A percentile compares a stretch with the other conserved stretches of the same genome.
These are phyloP conservation scores for Plasmodium malariae DNA, from an alignment of 169 alveolate species.

Conservation along the genomic window DNA sequence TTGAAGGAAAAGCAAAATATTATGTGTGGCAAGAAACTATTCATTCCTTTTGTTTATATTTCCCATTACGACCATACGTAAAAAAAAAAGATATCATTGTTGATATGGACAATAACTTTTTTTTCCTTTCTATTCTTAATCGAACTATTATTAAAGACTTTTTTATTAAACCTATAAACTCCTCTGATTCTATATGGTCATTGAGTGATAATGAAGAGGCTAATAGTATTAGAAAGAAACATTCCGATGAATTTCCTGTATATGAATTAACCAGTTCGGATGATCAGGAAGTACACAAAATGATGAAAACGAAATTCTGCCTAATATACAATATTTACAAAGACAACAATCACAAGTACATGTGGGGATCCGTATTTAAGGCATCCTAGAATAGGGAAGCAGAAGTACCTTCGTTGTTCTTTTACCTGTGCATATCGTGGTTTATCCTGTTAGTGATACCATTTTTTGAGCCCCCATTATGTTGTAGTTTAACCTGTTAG, in stretches of 20 bases:
- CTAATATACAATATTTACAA: slow-evolving; percentile 67
- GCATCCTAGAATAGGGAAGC: neutral
- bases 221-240: neutral
- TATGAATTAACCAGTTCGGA: slow-evolving; percentile 17
- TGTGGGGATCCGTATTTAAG: slow-evolving; percentile 78
- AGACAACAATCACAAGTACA: slow-evolving; percentile 71
- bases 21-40: slow-evolving; percentile 69
- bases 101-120: slow-evolving; percentile 53
- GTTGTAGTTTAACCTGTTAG: no score
- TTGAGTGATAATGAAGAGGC: slow-evolving; percentile 20
- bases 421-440: neutral
- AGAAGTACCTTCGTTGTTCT: neutral
- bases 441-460: no score
- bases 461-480: no score
- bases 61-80: slow-evolving; percentile 31
- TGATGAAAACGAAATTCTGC: slow-evolving; percentile 27
- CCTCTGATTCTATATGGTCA: slow-evolving; percentile 67
- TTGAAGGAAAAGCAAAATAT: slow-evolving; percentile 69
- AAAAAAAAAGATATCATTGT: slow-evolving; percentile 36
- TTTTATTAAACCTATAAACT: slow-evolving; percentile 50
- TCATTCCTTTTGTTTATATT: slow-evolving; percentile 48
- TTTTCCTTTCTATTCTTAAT: slow-evolving; percentile 26
- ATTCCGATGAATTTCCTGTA: slow-evolving; percentile 20
- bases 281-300: slow-evolving; percentile 30
- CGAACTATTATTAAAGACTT: slow-evolving; percentile 61